These are phyloP conservation scores for Calendula officinalis DNA, from an alignment of 129 eudicot species.

Conservation along the genomic window DNA sequence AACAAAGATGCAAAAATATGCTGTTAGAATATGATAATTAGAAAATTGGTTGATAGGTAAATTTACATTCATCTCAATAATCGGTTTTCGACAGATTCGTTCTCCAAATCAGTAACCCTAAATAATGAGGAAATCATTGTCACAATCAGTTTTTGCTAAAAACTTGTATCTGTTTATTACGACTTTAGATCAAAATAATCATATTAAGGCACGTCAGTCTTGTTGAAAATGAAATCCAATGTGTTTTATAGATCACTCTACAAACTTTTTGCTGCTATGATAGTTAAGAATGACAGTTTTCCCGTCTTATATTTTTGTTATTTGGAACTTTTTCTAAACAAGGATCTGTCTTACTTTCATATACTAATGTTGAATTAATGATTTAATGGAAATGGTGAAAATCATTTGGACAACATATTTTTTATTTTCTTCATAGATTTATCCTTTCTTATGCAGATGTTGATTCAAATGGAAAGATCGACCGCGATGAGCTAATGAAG, in stretches of 20 bases:
- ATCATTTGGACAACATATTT: not conserved
- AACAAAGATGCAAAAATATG: not conserved
- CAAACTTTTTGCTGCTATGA: not conserved
- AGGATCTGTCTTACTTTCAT: not conserved
- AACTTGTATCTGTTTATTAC: too few species aligned
- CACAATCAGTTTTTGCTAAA: too few species aligned
- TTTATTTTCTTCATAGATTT: not conserved
- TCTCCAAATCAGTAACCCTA: too few species aligned
- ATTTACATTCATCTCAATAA: too few species aligned
- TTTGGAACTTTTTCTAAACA: not conserved
- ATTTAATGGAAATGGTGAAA: not conserved
- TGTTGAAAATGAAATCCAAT: not conserved
- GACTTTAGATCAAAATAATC: too few species aligned
- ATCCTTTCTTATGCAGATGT: constrained; percentile 39
- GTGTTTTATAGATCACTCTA: not conserved
- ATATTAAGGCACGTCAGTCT: not conserved
- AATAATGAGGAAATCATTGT: too few species aligned
- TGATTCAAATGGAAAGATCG: constrained; percentile 54
- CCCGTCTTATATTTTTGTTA: not conserved
- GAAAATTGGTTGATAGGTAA: too few species aligned
- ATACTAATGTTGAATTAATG: not conserved
- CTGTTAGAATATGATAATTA: too few species aligned
- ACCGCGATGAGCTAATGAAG: constrained; percentile 48
- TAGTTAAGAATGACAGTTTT: not conserved
- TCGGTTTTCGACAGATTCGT: too few species aligned